Conservation (phyloP, 2,329 filamentous ascomycete genomes). For the Hymenoscyphus salicellus region DNA sequence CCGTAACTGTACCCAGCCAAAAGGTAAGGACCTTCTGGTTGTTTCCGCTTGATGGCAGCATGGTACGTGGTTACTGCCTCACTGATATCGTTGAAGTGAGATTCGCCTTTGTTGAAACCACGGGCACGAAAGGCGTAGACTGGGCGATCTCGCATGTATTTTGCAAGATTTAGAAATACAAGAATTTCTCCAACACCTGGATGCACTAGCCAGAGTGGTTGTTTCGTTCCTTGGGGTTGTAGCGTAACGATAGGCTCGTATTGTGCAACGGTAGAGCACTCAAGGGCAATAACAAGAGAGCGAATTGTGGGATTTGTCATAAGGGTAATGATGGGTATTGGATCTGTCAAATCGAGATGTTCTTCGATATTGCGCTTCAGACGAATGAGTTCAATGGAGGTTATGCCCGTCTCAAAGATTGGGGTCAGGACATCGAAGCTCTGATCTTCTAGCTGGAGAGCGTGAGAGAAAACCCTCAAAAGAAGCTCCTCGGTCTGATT, state of each 20-base stretch:
- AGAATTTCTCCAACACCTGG: conserved; percentile 43
- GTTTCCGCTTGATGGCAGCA: conserved; percentile 40
- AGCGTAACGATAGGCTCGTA: too few relatives aligned
- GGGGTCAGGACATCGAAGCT: too few relatives aligned
- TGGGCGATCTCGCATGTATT: conserved; percentile 42
- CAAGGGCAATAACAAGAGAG: conserved; percentile 30
- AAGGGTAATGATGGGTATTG: conserved; percentile 33
- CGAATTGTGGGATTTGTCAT: conserved; percentile 32
- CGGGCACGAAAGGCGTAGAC: conserved; percentile 45
- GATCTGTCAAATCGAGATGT: neutral
- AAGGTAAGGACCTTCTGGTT: conserved; percentile 50
- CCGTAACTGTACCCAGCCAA: conserved; percentile 51
- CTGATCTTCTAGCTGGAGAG: too few relatives aligned
- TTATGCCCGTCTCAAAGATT: too few relatives aligned
- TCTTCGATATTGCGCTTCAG: conserved; percentile 10
- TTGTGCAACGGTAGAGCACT: neutral
- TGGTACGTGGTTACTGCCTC: conserved; percentile 44
- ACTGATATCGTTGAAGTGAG: conserved; percentile 38
- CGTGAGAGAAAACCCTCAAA: too few relatives aligned
- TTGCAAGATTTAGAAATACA: conserved; percentile 41
- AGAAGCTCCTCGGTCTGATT: too few relatives aligned
- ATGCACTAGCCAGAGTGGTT: conserved; percentile 42
- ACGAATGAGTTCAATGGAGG: neutral
- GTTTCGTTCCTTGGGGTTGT: too few relatives aligned
- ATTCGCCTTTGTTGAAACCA: conserved; percentile 39